Evolutionary conservation across 148 eudicot genomes (phyloP).

Genomic region (Dianthus caryophyllus): DNA sequence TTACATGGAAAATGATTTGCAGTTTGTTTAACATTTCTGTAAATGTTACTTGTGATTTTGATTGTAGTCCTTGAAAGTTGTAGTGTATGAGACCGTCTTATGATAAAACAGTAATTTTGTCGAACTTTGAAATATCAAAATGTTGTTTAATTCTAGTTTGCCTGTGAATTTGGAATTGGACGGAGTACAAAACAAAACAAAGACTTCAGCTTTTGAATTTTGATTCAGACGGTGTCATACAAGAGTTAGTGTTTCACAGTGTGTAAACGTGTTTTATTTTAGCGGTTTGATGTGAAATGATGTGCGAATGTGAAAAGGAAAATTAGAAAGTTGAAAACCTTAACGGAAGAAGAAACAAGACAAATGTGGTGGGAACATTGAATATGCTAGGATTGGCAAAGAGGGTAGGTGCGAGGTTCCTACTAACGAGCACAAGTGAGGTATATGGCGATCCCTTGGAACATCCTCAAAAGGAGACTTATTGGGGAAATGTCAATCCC

Average conservation of each 20-base stretch:
- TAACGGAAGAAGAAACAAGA: slow-evolving; percentile 55
- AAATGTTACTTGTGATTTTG: no score
- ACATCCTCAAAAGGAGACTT: slow-evolving; percentile 94
- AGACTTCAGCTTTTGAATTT: not conserved
- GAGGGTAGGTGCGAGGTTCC: slow-evolving; percentile 88
- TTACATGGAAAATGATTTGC: no score
- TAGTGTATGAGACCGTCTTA: no score
- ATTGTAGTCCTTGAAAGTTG: no score
- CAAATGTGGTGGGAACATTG: slow-evolving; percentile 96
- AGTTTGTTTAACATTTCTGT: no score
- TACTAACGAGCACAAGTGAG: slow-evolving; percentile 98
- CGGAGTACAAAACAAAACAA: slow-evolving; percentile 6
- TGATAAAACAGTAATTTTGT: no score
- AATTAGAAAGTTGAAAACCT: slow-evolving; percentile 10
- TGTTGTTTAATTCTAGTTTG: not conserved
- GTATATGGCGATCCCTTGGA: slow-evolving; percentile 96
- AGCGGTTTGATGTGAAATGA: not conserved
- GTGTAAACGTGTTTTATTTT: not conserved
- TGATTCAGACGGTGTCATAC: no score
- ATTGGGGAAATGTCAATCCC: slow-evolving; percentile 99
- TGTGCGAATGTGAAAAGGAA: not conserved
- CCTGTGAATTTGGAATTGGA: slow-evolving; percentile 16
- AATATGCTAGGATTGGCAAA: slow-evolving; percentile 97
- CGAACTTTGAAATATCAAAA: not conserved
- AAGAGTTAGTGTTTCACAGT: not conserved